phyloP scores from a whole-genome alignment of 768 basidiomycete genomes.

The Amanita inopinata region DNA sequence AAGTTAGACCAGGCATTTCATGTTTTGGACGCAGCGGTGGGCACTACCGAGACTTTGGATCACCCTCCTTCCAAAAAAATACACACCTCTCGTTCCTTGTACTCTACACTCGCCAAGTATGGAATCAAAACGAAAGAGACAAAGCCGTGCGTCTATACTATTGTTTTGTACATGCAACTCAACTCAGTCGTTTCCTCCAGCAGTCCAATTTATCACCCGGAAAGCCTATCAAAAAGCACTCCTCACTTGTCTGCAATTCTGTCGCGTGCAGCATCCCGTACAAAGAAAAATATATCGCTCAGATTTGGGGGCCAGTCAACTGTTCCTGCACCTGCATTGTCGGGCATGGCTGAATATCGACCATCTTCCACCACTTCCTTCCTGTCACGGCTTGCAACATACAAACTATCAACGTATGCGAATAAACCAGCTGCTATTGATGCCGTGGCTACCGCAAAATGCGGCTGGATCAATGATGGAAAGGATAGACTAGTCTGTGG shows the following conservation, averaged over 20 bases:
- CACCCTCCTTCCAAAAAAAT: slow-evolving; percentile 43
- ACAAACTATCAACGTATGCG: slow-evolving; percentile 69
- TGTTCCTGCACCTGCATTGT: slow-evolving; percentile 21
- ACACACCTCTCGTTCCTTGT: slow-evolving; percentile 48
- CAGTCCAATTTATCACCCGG: background rate
- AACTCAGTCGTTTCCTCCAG: background rate
- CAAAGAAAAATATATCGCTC: slow-evolving; percentile 40
- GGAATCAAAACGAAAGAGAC: slow-evolving; percentile 49
- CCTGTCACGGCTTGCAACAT: slow-evolving; percentile 64
- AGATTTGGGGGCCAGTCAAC: slow-evolving; percentile 25
- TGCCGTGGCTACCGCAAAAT: slow-evolving; percentile 72
- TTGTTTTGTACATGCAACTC: background rate
- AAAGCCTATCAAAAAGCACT: slow-evolving; percentile 37
- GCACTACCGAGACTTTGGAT: slow-evolving; percentile 21
- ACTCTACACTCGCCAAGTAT: slow-evolving; percentile 73
- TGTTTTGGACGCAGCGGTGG: slow-evolving; percentile 55
- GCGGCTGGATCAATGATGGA: slow-evolving; percentile 79
- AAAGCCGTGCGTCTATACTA: slow-evolving; percentile 16
- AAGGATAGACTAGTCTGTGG: slow-evolving; percentile 73
- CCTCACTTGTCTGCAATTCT: slow-evolving; percentile 68
- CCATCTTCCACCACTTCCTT: slow-evolving; percentile 73
- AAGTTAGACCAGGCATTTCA: slow-evolving; percentile 80
- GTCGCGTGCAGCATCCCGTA: slow-evolving; percentile 49
- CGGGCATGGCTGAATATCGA: slow-evolving; percentile 52
- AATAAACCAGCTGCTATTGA: slow-evolving; percentile 69